Base-by-base conservation (phyloP, 805 yeast genomes). In the Ogataea ganodermae region DNA sequence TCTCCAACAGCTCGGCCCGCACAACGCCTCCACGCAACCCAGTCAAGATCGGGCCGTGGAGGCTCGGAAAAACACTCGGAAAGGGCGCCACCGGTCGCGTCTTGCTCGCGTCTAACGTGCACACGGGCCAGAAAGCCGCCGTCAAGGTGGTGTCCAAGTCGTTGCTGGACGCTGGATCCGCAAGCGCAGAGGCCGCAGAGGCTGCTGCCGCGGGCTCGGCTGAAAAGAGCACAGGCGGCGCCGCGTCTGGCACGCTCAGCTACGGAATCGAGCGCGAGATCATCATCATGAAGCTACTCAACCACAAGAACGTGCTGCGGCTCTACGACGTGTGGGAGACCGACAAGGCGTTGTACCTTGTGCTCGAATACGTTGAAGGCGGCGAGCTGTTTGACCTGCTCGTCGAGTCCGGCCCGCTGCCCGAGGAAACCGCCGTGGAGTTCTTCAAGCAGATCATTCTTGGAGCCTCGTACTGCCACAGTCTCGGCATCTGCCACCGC, bases 71-170 rank as follows among this genome's bases (percentile, higher is more conserved):
- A 56, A 94, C 99, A 2, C 72, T 94, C 43, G 99, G 99, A 20
- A 78, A 95, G 49, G 99, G 99, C n/a, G 86, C 96, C 12, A 89
- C 97, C 1, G 98, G 99, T 20, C 79, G 97, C 52, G 99, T 94
- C 14, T 74, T 96, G 50, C 75, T 94, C 46, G 98, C 99, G 13
- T 85, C 89, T 57, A 95, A 94, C 65, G 78, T 83, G 35, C 78
- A 79, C 45, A 85, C 94, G 1, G 94, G 94, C 41, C 85, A 89
- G 67, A 78, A 89, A 48, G 98, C 99, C 3, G 99, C 99, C 1
- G 96, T 94, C 43, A 94, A 94, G 67, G 90, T 94, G 53, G 96
- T 94, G 10, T 96, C 98, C 24, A 94, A 94, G 61, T 76, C 91
- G 24, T 75, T 83, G 50, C 79, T 87, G 60, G 78, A 74, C 57